Conservation (phyloP, 257 asterid species). For the Solanum ossicruentum region DNA sequence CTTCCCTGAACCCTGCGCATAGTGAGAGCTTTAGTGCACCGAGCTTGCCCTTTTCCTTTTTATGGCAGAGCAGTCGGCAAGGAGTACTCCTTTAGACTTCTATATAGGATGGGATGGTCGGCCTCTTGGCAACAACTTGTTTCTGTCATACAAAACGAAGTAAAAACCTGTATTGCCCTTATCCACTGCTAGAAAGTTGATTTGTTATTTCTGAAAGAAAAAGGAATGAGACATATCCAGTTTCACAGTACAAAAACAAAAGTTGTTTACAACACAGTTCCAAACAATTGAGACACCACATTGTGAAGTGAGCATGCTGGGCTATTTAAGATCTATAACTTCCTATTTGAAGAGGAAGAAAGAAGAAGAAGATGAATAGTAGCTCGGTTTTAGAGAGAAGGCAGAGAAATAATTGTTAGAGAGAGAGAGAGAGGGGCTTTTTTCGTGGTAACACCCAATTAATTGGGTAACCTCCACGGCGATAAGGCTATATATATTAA, state of each 20-base stretch:
- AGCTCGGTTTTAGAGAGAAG: no score
- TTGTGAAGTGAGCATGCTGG: background rate
- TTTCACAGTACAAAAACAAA: background rate
- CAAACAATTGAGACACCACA: background rate
- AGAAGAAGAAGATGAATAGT: no score
- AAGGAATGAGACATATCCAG: background rate
- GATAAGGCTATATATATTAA: no score
- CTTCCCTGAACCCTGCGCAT: no score
- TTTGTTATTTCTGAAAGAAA: background rate
- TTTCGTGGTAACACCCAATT: no score
- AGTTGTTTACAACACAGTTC: background rate
- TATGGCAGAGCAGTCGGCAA: background rate
- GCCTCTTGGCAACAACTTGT: background rate
- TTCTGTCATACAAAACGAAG: background rate
- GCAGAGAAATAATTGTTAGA: no score
- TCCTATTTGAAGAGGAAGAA: no score
- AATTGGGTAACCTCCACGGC: no score
- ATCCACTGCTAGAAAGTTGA: background rate
- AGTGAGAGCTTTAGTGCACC: no score
- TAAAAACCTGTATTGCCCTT: background rate
- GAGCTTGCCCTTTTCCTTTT: no score
- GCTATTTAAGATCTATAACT: no score
- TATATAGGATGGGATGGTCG: background rate
- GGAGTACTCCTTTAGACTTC: background rate
- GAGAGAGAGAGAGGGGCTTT: no score